These are phyloP conservation scores for Opeltia flavorubescens DNA, from an alignment of 495 filamentous ascomycete species.

Conservation along the genomic window DNA sequence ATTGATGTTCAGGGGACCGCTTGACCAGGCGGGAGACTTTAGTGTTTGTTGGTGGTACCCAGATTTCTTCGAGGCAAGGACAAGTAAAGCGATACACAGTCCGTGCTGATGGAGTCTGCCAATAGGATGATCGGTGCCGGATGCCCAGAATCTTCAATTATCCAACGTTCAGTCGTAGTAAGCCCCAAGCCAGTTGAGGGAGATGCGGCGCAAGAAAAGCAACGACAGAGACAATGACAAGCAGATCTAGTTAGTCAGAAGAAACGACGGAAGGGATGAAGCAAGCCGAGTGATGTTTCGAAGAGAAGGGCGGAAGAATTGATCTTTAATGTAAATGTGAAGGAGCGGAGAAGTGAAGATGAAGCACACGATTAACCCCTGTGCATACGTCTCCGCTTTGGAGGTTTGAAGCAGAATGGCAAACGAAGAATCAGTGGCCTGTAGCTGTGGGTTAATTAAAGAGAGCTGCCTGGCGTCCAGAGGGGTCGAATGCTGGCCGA, in stretches of 20 bases:
- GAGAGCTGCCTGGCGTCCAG: too few relatives aligned
- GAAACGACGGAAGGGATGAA: background rate
- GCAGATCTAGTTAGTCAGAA: constrained; percentile 1
- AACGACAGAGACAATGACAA: constrained; percentile 2
- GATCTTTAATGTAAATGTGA: constrained; percentile 10
- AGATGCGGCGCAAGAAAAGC: constrained; percentile 1
- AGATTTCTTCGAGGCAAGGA: background rate
- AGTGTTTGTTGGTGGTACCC: constrained; percentile 4
- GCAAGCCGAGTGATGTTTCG: constrained; percentile 8
- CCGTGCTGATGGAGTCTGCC: background rate
- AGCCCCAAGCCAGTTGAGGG: constrained; percentile 15
- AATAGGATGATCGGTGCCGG: background rate
- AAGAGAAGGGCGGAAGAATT: constrained; percentile 3
- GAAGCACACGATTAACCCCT: constrained; percentile 10
- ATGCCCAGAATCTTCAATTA: background rate
- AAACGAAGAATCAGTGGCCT: constrained; percentile 9
- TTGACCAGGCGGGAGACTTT: constrained; percentile 7
- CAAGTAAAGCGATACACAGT: background rate
- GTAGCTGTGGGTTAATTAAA: constrained; percentile 3
- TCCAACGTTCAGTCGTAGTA: background rate
- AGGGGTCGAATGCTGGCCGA: too few relatives aligned
- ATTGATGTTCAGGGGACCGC: constrained; percentile 12
- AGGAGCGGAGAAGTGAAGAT: constrained; percentile 12
- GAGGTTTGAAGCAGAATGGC: constrained; percentile 12
- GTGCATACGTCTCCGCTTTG: constrained; percentile 6